These are phyloP conservation scores for Viola pubescens DNA, from an alignment of 441 rosid genomes.

Conservation along the genomic window DNA sequence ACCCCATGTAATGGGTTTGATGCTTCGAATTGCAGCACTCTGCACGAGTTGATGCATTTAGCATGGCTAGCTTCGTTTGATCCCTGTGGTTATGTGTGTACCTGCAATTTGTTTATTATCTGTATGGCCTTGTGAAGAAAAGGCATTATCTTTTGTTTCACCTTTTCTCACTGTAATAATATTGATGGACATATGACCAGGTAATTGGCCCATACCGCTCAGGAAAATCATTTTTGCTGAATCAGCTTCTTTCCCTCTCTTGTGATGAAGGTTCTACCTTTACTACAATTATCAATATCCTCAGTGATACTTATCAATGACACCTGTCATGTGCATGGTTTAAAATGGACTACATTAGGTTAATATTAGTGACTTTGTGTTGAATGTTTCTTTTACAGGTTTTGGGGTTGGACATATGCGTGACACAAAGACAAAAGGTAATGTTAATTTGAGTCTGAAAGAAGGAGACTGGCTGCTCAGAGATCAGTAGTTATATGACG, in stretches of 20 bases:
- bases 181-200: slow-evolving; percentile 38
- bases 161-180: slow-evolving; percentile 9
- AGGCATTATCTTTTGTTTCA: slow-evolving; percentile 1
- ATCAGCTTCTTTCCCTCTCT: slow-evolving; percentile 97
- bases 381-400: slow-evolving; percentile 38
- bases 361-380: slow-evolving; percentile 9
- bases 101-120: not conserved
- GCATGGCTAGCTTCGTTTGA: not conserved
- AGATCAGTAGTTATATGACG: slow-evolving; percentile 2
- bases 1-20: not conserved
- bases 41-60: not conserved
- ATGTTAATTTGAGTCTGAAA: slow-evolving; percentile 6
- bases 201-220: slow-evolving; percentile 99
- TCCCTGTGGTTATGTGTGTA: not conserved
- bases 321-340: slow-evolving; percentile 7
- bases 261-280: slow-evolving; percentile 76
- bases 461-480: slow-evolving; percentile 11
- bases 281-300: slow-evolving; percentile 7
- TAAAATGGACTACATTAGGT: slow-evolving; percentile 4
- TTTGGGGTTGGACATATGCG: slow-evolving; percentile 99
- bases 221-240: slow-evolving; percentile 93
- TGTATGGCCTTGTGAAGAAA: slow-evolving; percentile 11
- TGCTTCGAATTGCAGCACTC: not conserved
- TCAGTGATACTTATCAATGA: slow-evolving; percentile 11
- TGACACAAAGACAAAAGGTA: slow-evolving; percentile 98